Evolutionary conservation across 2,329 filamentous ascomycete species (phyloP).

Genomic region (Leptographium radiaticola): DNA sequence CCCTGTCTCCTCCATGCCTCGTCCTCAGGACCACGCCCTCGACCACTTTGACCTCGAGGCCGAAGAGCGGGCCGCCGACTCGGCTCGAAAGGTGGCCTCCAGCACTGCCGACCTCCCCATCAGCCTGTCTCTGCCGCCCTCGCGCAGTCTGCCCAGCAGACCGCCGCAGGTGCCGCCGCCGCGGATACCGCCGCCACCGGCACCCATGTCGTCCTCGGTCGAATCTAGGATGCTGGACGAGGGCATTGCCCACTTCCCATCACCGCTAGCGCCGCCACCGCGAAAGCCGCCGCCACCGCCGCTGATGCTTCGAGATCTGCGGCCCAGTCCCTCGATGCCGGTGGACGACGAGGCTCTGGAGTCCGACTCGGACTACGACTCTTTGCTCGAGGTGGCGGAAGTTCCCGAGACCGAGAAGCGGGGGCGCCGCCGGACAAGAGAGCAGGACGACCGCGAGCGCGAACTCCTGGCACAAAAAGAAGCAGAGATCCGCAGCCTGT

Average conservation of each 20-base stretch:
- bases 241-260: constrained; percentile 35
- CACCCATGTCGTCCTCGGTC: constrained; percentile 1
- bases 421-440: constrained; percentile 70
- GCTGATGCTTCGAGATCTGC: constrained; percentile 49
- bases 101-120: constrained; percentile 35
- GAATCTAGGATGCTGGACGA: constrained; percentile 30
- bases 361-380: constrained; percentile 77
- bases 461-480: constrained; percentile 55
- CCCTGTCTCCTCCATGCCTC: constrained; percentile 46
- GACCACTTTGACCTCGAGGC: constrained; percentile 43
- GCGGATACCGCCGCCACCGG: constrained; percentile 25
- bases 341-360: constrained; percentile 50
- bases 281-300: constrained; percentile 80
- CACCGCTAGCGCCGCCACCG: constrained; percentile 43
- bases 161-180: constrained; percentile 41
- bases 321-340: constrained; percentile 16
- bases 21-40: constrained; percentile 44
- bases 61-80: constrained; percentile 33
- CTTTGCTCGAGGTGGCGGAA: constrained; percentile 57
- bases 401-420: constrained; percentile 44
- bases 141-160: constrained; percentile 38
- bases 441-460: constrained; percentile 72
- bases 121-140: constrained; percentile 39
- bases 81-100: constrained; percentile 31
- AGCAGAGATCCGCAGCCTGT: constrained; percentile 56